These are phyloP conservation scores for Allium fistulosum DNA, from an alignment of 106 monocot species.

Conservation along the genomic window DNA sequence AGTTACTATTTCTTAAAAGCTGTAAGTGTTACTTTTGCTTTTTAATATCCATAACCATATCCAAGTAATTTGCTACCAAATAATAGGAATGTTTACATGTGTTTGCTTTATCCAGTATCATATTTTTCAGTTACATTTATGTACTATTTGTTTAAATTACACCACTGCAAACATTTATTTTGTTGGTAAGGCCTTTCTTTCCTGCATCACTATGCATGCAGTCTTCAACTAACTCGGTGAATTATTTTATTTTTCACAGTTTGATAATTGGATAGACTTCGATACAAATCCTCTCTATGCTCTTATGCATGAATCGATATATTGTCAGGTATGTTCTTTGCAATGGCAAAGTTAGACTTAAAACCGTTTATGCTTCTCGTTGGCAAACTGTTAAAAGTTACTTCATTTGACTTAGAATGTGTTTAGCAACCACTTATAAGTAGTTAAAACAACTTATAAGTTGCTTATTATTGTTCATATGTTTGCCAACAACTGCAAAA, in stretches of 20 bases:
- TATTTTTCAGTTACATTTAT: no score
- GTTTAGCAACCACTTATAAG: background rate
- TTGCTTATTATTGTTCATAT: background rate
- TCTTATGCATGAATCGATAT: conserved; percentile 90
- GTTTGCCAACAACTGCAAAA: background rate
- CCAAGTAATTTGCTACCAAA: no score
- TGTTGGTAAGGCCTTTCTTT: no score
- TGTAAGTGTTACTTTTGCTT: conserved; percentile 31
- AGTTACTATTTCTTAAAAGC: conserved; percentile 80
- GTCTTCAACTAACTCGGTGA: background rate
- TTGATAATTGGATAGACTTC: conserved; percentile 82
- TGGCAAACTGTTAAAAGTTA: no score
- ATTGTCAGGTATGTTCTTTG: conserved; percentile 60
- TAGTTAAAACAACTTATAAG: background rate
- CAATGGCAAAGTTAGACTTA: background rate
- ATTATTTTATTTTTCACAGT: conserved; percentile 40
- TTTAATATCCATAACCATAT: background rate
- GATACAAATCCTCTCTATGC: conserved; percentile 93
- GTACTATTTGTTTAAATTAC: no score
- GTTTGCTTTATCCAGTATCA: no score
- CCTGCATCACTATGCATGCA: no score
- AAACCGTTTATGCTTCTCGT: no score
- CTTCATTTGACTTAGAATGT: background rate
- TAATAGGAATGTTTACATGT: no score
- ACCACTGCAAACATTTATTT: no score